Percentiles rank a stretch among this genome's conserved stretches.
These are phyloP conservation scores for Alliaria petiolata DNA, from an alignment of 345 rosid species.

Conservation along the genomic window DNA sequence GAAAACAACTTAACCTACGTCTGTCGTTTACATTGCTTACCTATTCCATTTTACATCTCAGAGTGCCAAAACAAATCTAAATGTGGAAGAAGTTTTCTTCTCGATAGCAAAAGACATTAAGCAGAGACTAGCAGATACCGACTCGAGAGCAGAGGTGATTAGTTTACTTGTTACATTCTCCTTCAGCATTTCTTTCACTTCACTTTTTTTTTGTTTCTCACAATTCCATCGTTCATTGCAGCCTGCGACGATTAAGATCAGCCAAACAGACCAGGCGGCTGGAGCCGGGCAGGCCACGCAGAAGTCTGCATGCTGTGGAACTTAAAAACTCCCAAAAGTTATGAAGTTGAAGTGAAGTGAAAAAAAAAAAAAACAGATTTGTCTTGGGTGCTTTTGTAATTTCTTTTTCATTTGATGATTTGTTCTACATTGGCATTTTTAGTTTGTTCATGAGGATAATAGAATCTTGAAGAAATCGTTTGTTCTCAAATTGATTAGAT, in stretches of 20 bases:
- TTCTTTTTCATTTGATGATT: slow-evolving; percentile 1
- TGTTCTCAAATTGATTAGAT: not conserved
- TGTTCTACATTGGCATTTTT: slow-evolving; percentile 8
- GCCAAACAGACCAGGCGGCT: slow-evolving; percentile 34
- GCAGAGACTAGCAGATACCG: slow-evolving; percentile 85
- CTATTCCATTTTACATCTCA: slow-evolving; percentile 36
- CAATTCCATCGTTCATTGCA: not conserved
- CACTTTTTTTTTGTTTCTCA: not conserved
- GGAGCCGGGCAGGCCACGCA: slow-evolving; percentile 37
- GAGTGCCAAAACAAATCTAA: slow-evolving; percentile 96
- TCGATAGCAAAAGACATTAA: slow-evolving; percentile 91
- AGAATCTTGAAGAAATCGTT: slow-evolving; percentile 16
- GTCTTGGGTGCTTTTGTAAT: slow-evolving; percentile 10
- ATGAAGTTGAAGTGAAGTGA: slow-evolving; percentile 2
- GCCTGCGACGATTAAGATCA: slow-evolving; percentile 37
- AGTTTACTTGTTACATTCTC: not conserved
- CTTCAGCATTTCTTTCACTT: not conserved
- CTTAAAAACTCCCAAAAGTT: not conserved
- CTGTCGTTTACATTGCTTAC: slow-evolving; percentile 10
- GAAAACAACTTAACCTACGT: not conserved
- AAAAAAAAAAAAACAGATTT: not conserved
- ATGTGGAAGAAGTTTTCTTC: slow-evolving; percentile 94
- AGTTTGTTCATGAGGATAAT: slow-evolving; percentile 26
- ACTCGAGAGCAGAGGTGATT: slow-evolving; percentile 69
- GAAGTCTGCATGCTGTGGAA: slow-evolving; percentile 34